A percentile compares a stretch with the other conserved stretches of the same genome.
Conservation (phyloP, 2,329 filamentous ascomycete species). For the Aspergillus terreus region DNA sequence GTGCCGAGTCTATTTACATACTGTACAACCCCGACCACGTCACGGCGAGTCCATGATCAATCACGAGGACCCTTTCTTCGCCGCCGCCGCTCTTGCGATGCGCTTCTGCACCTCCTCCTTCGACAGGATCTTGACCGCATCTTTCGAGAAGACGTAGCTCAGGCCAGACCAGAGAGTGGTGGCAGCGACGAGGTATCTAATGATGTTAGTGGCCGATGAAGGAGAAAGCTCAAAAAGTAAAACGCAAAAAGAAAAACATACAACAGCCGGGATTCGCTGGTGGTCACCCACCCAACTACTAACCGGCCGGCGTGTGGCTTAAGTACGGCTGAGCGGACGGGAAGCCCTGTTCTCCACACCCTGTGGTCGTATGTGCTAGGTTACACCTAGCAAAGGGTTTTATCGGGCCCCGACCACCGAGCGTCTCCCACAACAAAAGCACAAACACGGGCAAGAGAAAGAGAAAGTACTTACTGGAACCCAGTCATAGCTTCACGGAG, state of each 20-base stretch:
- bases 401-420: conserved; percentile 8
- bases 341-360: conserved; percentile 48
- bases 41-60: not conserved
- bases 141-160: conserved; percentile 86
- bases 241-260: conserved; percentile 30
- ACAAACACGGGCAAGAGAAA: not conserved
- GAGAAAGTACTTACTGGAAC: conserved; percentile 38
- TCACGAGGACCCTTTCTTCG: conserved; percentile 20
- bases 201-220: conserved; percentile 14
- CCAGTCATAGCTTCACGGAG: conserved; percentile 58
- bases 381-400: not conserved
- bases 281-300: conserved; percentile 49
- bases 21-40: not conserved
- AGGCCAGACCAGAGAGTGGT: conserved; percentile 93
- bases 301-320: conserved; percentile 47
- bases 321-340: conserved; percentile 49
- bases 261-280: conserved; percentile 46
- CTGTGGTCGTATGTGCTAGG: conserved; percentile 42
- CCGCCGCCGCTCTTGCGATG: conserved; percentile 26
- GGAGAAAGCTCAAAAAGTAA: conserved; percentile 2
- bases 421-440: not conserved
- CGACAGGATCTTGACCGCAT: conserved; percentile 80
- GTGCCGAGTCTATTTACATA: not conserved
- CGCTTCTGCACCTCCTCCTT: conserved; percentile 40
- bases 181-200: conserved; percentile 75